These are phyloP conservation scores for Penicillium sp. DNA, from an alignment of 2,329 filamentous ascomycete species.

Conservation along the genomic window DNA sequence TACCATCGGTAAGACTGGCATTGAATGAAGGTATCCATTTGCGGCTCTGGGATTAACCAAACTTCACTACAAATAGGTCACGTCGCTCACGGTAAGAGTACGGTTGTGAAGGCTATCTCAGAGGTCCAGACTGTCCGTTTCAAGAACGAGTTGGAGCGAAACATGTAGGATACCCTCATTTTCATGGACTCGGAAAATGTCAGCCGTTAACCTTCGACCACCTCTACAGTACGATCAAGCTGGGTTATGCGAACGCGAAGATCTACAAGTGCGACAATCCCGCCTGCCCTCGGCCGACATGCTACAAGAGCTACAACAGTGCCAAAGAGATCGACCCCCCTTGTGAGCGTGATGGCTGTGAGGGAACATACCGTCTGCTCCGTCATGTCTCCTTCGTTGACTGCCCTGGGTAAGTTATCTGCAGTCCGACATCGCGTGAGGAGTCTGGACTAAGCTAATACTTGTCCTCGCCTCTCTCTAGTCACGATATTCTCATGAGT, in stretches of 20 bases:
- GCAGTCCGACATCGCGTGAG: too few species aligned
- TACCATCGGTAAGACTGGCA: constrained; percentile 93
- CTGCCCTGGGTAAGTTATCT: constrained; percentile 61
- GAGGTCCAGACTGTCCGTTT: constrained; percentile 98
- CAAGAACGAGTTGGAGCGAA: constrained; percentile 99
- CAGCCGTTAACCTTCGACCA: background rate
- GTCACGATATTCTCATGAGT: constrained; percentile 99
- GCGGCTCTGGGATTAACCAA: background rate
- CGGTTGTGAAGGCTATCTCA: constrained; percentile 98
- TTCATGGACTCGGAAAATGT: background rate
- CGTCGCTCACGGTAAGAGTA: constrained; percentile 74
- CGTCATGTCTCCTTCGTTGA: constrained; percentile 97
- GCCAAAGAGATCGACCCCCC: constrained; percentile 98
- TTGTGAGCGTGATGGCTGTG: constrained; percentile 90
- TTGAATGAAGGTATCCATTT: constrained; percentile 41
- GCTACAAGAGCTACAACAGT: constrained; percentile 96
- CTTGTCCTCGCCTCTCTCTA: constrained; percentile 37
- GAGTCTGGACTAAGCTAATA: background rate
- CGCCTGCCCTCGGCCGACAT: constrained; percentile 88
- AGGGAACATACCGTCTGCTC: constrained; percentile 81
- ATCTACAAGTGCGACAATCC: constrained; percentile 97
- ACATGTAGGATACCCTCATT: constrained; percentile 58
- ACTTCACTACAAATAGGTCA: background rate
- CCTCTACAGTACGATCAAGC: constrained; percentile 75
- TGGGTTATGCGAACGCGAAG: constrained; percentile 98